Evolutionary conservation across 169 alveolate genomes (phyloP).

Genomic region (Plasmodium gaboni): DNA sequence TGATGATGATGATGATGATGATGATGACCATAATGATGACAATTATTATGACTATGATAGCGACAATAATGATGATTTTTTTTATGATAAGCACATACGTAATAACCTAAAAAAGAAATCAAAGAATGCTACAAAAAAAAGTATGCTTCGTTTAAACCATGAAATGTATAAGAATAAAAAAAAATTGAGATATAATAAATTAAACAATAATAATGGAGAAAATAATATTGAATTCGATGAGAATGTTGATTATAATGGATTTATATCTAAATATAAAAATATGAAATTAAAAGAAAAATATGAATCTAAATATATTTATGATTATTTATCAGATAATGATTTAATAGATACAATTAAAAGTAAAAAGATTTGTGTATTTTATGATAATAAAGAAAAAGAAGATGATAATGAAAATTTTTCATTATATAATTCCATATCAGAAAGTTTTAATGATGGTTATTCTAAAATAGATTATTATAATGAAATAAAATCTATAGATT

Average conservation of each 20-base stretch:
- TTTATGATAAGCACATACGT: background rate
- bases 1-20: background rate
- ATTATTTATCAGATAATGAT: constrained; percentile 58
- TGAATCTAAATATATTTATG: constrained; percentile 54
- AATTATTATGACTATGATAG: background rate
- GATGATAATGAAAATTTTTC: constrained; percentile 58
- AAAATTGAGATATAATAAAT: too few species aligned
- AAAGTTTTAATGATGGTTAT: constrained; percentile 18
- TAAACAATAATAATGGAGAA: too few species aligned
- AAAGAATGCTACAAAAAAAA: too few species aligned
- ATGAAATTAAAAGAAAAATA: constrained; percentile 10
- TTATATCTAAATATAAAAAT: constrained; percentile 23
- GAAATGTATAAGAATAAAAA: too few species aligned
- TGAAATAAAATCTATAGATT: constrained; percentile 48
- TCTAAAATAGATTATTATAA: constrained; percentile 46
- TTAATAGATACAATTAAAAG: constrained; percentile 69
- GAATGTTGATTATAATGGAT: background rate
- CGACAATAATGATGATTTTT: background rate
- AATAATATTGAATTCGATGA: too few species aligned
- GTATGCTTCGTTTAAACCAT: too few species aligned
- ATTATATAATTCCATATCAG: constrained; percentile 19
- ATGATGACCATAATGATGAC: background rate
- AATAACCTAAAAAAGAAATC: too few species aligned
- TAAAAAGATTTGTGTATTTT: constrained; percentile 70
- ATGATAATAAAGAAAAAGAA: constrained; percentile 72